These are phyloP conservation scores for Lasiosphaeris hirsuta DNA, from an alignment of 495 filamentous ascomycete genomes.

Conservation along the genomic window DNA sequence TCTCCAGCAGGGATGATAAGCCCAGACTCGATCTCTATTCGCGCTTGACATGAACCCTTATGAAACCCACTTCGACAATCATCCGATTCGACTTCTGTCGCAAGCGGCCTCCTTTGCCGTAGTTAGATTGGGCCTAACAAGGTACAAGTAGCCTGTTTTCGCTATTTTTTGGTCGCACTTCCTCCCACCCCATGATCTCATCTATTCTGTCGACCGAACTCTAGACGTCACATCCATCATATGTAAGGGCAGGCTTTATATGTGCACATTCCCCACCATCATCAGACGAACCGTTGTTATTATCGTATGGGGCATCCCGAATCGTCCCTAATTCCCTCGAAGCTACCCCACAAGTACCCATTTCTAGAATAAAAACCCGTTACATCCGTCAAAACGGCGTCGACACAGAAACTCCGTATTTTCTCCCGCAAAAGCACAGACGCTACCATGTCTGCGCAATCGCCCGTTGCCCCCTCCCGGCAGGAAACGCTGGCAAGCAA, in stretches of 20 bases:
- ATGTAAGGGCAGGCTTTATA: no score
- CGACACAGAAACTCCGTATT: conserved; percentile 12
- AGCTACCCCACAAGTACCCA: neutral
- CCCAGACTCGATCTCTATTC: conserved; percentile 8
- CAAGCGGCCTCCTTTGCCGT: neutral
- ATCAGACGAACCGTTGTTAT: neutral
- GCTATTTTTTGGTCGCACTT: neutral
- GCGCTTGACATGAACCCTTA: neutral
- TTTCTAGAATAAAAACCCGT: neutral
- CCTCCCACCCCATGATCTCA: neutral
- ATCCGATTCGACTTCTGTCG: neutral
- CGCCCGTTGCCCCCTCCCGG: conserved; percentile 48
- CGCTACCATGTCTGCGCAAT: conserved; percentile 8
- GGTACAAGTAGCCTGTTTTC: conserved; percentile 1
- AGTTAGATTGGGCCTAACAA: neutral
- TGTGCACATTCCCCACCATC: no score
- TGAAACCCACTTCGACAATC: conserved; percentile 4
- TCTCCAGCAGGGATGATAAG: conserved; percentile 3
- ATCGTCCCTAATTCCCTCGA: neutral
- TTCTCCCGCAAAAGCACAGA: conserved; percentile 13
- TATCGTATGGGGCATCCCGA: neutral
- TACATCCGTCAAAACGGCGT: conserved; percentile 12
- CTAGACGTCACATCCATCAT: neutral
- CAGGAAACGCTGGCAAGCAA: conserved; percentile 52
- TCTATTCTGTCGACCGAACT: neutral